Base-by-base conservation (phyloP, 768 basidiomycete genomes). In the Macrocybe gigantea region DNA sequence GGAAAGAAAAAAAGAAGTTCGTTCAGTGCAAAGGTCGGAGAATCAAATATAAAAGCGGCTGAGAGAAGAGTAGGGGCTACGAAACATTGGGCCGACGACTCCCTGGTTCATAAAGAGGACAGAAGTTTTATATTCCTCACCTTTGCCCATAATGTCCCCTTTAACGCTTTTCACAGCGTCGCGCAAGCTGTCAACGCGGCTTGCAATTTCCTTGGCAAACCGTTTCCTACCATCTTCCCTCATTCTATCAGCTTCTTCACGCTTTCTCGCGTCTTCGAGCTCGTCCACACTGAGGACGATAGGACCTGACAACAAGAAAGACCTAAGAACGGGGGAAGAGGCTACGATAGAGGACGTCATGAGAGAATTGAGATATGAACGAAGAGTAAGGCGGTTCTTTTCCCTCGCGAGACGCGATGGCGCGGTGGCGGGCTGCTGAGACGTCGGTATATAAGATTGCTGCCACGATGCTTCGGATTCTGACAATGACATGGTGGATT, bases 381-480 rank as follows among this genome's bases (percentile, higher is more conserved):
- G 82, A 12, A 99, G 79, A 0, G 96, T 98, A 4, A 99, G 72
- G 10, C 96, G 75, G 58, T 99, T 99, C 76, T 93, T 95, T 64
- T 99, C 96, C 22, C 96, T 75, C 1, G 91, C 74, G 14, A 95
- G 74, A 33, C 82, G 80, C 14, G 74, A 72, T 29, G 70, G 62
- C 29, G 32, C 30, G 22, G 55, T 52, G 13, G 55, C 48, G 43
- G 51, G 55, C 10, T 55, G 53, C 42, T 59, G 55, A 10, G 60
- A 51, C 2, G 64, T 53, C 13, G 58, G 47, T 15, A 47, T 58
- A 32, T 8, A 49, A 36, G 13, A 46, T 45, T 32, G 50, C 36
- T 40, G 36, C 46, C 34, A 52, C 45, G 32, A 44, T 33, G 42
- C 32, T 33, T 44, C 42, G n/a, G 42, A 33, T 44, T 44, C 42